Evolutionary conservation across 2,329 filamentous ascomycete species (phyloP).

Genomic region (Penicillium sp.): DNA sequence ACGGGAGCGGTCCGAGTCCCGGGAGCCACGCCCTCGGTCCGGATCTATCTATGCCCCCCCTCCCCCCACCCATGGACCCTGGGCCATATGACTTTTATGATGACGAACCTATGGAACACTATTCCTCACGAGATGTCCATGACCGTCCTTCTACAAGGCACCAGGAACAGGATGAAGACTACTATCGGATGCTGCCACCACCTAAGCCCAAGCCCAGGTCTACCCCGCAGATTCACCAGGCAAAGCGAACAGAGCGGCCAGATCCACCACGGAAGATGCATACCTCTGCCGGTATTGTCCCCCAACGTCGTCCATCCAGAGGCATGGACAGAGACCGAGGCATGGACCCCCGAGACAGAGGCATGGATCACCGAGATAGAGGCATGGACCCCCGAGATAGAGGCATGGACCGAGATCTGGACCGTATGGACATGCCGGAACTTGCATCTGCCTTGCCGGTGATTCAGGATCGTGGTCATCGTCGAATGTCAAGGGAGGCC

Average conservation of each 20-base stretch:
- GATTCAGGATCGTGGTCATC: slow-evolving; percentile 32
- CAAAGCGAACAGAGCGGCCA: slow-evolving; percentile 29
- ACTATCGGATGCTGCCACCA: slow-evolving; percentile 42
- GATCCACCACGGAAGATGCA: slow-evolving; percentile 22
- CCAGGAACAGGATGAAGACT: slow-evolving; percentile 41
- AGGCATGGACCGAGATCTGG: not conserved
- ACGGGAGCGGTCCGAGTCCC: slow-evolving; percentile 36
- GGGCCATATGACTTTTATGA: slow-evolving; percentile 30
- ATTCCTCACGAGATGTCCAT: slow-evolving; percentile 30
- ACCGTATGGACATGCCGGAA: slow-evolving; percentile 32
- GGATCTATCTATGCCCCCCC: slow-evolving; percentile 32
- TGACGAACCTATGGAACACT: slow-evolving; percentile 28
- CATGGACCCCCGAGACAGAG: slow-evolving; percentile 2
- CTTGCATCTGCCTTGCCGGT: slow-evolving; percentile 33
- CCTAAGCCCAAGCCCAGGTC: slow-evolving; percentile 33
- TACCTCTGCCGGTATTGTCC: slow-evolving; percentile 14
- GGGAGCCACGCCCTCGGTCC: slow-evolving; percentile 35
- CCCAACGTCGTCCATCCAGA: slow-evolving; percentile 31
- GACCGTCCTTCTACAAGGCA: slow-evolving; percentile 30
- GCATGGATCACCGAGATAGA: not conserved
- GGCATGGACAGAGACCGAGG: slow-evolving; percentile 17
- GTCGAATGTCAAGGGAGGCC: slow-evolving; percentile 32
- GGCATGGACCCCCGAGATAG: slow-evolving; percentile 1
- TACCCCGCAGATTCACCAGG: slow-evolving; percentile 37
- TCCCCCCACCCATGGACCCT: slow-evolving; percentile 33